Evolutionary conservation across 106 monocot species (phyloP), one percentile per base, ranked within the genome.

Genomic region (Dioscorea alata): DNA sequence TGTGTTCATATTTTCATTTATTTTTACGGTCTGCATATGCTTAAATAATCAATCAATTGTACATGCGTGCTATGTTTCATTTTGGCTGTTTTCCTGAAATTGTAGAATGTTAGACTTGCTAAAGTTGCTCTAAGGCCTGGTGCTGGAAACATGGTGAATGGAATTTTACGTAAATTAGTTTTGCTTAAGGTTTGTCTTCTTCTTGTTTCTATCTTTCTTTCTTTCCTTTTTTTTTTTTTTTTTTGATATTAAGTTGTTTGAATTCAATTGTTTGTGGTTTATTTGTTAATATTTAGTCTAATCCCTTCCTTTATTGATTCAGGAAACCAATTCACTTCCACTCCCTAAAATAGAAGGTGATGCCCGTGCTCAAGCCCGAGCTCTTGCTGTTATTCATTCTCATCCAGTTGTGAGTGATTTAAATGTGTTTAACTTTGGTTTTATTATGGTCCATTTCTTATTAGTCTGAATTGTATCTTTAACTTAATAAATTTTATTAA

Each of bases 91-190:
- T 42, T 6, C 42, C 42, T 60, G 21, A 61, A 78, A 61, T 76
- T 81, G 54, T 61, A 99, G 99, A 99, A 93, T 79, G 99, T 99
- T 77, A 82, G 65, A 73, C 93, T 99, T 73, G 90, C 99, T 63
- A 99, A 99, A 78, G 68, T 76, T 68, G 84, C 90, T 79, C 63
- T 99, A 61, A 87, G 99, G 66, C 83, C 92, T 82, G 99, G 99
- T 69, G 99, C 99, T 63, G 99, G 99, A 62, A 99, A 93, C 68
- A 65, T 99, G 77, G 99, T 99, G 25, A 99, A 99, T 85, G 99
- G 83, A 63, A 81, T 99, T 63, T 60, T 99, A 71, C 79, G 92
- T 35, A 99, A 83, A 54, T 80, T 99, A 49, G 68, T 90, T 78
- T 72, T 52, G 62, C 63, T 83, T 33, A 83, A 90, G 92, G 99